Percentiles rank a stretch among this genome's conserved stretches.
Conservation (phyloP, 257 asterid species). For the Nicotiana otophora region DNA sequence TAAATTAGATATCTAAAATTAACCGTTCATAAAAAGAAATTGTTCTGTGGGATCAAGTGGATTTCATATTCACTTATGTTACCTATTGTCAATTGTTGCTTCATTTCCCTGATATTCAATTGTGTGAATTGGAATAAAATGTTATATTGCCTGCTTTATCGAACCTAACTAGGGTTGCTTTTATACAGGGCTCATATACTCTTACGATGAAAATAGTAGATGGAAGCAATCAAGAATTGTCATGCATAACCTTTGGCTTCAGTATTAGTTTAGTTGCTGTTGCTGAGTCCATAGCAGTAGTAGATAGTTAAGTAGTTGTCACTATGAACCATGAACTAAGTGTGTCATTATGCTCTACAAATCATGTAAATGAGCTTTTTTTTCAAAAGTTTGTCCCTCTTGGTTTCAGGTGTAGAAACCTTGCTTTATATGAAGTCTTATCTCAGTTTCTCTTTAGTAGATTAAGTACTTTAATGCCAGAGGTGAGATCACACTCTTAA, state of each 20-base stretch:
- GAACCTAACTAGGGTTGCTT: not conserved
- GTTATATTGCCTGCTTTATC: not conserved
- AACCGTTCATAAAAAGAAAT: not conserved
- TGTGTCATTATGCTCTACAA: not conserved
- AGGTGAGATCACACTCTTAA: too few relatives aligned
- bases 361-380: too few relatives aligned
- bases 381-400: not conserved
- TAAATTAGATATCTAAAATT: not conserved
- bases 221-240: conserved; percentile 19
- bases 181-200: conserved; percentile 28
- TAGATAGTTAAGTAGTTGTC: not conserved
- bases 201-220: conserved; percentile 26
- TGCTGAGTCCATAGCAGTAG: conserved; percentile 18
- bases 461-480: not conserved
- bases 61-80: not conserved
- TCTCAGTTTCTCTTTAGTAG: not conserved
- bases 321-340: not conserved
- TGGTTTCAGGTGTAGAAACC: too few relatives aligned
- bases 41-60: not conserved
- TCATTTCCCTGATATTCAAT: not conserved
- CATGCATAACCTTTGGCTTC: conserved; percentile 35
- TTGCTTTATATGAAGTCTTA: not conserved
- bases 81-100: too few relatives aligned
- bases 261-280: conserved; percentile 24
- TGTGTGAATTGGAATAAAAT: not conserved